A percentile compares a stretch with the other conserved stretches of the same genome.
Evolutionary conservation across 805 yeast genomes (phyloP).

Genomic region (Candida manassasensis): DNA sequence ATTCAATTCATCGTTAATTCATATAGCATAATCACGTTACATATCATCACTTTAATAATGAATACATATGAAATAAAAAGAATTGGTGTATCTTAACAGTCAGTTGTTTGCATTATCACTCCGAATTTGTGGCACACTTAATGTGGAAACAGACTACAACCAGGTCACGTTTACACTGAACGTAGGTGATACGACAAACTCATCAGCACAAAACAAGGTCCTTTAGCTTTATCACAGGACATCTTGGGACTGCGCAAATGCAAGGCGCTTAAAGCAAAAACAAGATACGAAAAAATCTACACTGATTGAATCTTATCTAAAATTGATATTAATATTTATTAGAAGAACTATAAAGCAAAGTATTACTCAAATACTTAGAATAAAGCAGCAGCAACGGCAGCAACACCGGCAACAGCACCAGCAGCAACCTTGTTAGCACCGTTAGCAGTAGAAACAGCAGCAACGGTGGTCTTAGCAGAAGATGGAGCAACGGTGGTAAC

Average conservation of each 20-base stretch:
- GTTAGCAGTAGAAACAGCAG: slow-evolving; percentile 24
- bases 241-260: too few relatives aligned
- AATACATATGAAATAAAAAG: too few relatives aligned
- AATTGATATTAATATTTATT: not conserved
- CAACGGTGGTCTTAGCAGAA: slow-evolving; percentile 15
- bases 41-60: too few relatives aligned
- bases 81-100: too few relatives aligned
- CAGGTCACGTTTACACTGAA: too few relatives aligned
- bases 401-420: slow-evolving; percentile 50
- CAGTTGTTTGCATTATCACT: too few relatives aligned
- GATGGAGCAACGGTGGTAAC: slow-evolving; percentile 20
- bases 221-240: too few relatives aligned
- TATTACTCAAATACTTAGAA: slow-evolving; percentile 25
- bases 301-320: not conserved
- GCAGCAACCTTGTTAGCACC: slow-evolving; percentile 42
- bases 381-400: slow-evolving; percentile 47
- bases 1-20: not conserved
- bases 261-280: too few relatives aligned
- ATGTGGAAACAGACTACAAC: too few relatives aligned
- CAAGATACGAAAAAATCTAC: slow-evolving; percentile 1
- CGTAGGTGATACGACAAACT: too few relatives aligned
- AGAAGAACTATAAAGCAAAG: not conserved
- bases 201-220: too few relatives aligned
- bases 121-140: too few relatives aligned
- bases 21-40: slow-evolving; percentile 6